Conservation (phyloP, 2,329 filamentous ascomycete genomes). For the Exophiala alcalophila region DNA sequence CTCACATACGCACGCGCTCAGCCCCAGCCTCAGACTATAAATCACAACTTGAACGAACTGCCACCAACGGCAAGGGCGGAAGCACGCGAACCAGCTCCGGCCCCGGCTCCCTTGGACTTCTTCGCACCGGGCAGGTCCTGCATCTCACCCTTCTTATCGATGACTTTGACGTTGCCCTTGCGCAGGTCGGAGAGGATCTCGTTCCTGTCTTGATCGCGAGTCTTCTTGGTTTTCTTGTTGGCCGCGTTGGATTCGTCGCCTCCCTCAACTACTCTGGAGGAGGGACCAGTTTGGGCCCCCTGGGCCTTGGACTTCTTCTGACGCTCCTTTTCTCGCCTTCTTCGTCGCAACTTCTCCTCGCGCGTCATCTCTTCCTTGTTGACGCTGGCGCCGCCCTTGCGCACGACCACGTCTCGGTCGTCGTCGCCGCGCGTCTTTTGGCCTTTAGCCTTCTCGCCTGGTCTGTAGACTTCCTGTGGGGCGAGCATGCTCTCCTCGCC, state of each 20-base stretch:
- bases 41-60: constrained; percentile 16
- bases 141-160: constrained; percentile 83
- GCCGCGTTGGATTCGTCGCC: too few relatives aligned
- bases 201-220: constrained; percentile 45
- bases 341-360: constrained; percentile 75
- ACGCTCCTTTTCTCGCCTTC: constrained; percentile 81
- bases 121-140: constrained; percentile 80
- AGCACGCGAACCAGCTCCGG: too few relatives aligned
- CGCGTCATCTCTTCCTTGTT: constrained; percentile 81
- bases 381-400: constrained; percentile 51
- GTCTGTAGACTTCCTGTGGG: constrained; percentile 88
- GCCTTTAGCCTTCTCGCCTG: constrained; percentile 63
- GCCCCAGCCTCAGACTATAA: too few relatives aligned
- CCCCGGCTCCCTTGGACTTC: constrained; percentile 43
- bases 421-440: constrained; percentile 4
- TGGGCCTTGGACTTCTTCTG: constrained; percentile 58
- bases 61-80: too few relatives aligned
- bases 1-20: too few relatives aligned
- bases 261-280: too few relatives aligned
- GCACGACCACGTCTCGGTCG: constrained; percentile 16
- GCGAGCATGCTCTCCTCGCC: constrained; percentile 71
- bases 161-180: constrained; percentile 85
- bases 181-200: constrained; percentile 66
- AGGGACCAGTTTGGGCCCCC: constrained; percentile 33
- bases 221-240: constrained; percentile 35